Evolutionary conservation across 2,329 filamentous ascomycete species (phyloP).

Genomic region (Ophiostoma australiae): DNA sequence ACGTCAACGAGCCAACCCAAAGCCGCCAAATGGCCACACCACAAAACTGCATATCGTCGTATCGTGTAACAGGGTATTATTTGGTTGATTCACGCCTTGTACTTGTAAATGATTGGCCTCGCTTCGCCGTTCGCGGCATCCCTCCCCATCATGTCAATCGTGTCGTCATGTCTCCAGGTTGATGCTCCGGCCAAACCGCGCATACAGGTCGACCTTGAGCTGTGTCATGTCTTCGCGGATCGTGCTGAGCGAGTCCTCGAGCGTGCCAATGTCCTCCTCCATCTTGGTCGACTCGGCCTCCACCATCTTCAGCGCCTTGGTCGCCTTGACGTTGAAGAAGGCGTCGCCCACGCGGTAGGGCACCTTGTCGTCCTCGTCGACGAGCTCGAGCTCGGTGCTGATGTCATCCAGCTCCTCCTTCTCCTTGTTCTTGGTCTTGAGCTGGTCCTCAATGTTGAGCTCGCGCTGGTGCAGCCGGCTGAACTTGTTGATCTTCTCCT

Average conservation of each 20-base stretch:
- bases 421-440: constrained; percentile 87
- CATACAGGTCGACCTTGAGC: constrained; percentile 89
- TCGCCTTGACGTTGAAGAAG: constrained; percentile 79
- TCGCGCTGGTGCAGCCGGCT: constrained; percentile 89
- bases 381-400: constrained; percentile 73
- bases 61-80: constrained; percentile 13
- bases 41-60: background rate
- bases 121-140: background rate
- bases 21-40: background rate
- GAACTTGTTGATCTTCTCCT: constrained; percentile 98
- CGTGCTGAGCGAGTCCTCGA: constrained; percentile 71
- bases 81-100: constrained; percentile 6
- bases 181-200: constrained; percentile 92
- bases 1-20: background rate
- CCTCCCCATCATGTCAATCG: too few species aligned
- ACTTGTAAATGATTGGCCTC: background rate
- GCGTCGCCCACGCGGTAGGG: constrained; percentile 98
- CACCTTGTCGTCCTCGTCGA: constrained; percentile 75
- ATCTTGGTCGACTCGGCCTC: constrained; percentile 64
- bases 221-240: constrained; percentile 82
- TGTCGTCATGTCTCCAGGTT: constrained; percentile 78
- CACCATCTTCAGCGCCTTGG: constrained; percentile 83
- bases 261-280: constrained; percentile 66
- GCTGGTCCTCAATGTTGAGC: constrained; percentile 68
- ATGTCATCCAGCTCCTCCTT: constrained; percentile 97